phyloP scores from a whole-genome alignment of 2,329 filamentous ascomycete species.

The Verticillium alfalfae region DNA sequence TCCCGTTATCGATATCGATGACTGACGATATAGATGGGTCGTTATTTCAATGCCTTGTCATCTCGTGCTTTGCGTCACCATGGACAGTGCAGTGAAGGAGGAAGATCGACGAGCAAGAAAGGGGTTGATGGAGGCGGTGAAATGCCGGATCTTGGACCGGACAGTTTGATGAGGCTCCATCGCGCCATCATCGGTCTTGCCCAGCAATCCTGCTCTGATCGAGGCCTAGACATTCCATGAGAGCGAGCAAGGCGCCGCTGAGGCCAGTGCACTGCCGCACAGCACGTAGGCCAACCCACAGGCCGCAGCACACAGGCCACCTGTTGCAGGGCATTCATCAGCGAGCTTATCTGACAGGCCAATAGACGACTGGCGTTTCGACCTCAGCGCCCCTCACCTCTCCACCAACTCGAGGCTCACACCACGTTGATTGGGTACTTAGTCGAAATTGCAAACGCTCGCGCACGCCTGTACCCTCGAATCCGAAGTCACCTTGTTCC shows the following conservation, averaged over 20 bases:
- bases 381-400: neutral
- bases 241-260: neutral
- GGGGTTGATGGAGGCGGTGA: neutral
- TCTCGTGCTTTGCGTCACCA: neutral
- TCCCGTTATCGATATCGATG: neutral
- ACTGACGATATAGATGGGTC: neutral
- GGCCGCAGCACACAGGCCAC: neutral
- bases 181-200: neutral
- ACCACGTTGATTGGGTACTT: neutral
- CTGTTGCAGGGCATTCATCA: neutral
- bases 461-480: neutral
- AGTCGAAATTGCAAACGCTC: slow-evolving; percentile 2
- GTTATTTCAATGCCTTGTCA: neutral
- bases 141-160: neutral
- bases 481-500: neutral
- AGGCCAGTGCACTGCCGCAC: neutral
- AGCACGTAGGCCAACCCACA: neutral
- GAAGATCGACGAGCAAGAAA: neutral
- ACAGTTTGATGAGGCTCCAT: neutral
- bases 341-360: neutral
- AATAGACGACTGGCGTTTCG: neutral
- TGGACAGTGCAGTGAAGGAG: neutral
- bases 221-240: neutral
- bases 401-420: neutral
- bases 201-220: neutral